Evolutionary conservation across 2,329 filamentous ascomycete genomes (phyloP).

Genomic region (Pseudogymnoascus sp.): DNA sequence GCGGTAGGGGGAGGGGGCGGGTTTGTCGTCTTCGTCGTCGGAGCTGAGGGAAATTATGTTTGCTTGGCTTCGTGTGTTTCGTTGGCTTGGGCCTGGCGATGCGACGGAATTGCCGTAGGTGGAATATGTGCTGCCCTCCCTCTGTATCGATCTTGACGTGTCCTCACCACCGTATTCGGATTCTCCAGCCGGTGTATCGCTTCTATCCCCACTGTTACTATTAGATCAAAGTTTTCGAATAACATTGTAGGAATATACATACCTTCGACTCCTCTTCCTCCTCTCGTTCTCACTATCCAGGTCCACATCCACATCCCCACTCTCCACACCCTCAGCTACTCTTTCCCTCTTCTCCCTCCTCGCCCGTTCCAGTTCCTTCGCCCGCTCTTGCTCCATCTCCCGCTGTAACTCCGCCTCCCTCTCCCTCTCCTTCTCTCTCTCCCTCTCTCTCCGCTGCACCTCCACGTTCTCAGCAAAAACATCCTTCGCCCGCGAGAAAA

Average conservation of each 20-base stretch:
- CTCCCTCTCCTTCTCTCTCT: not conserved
- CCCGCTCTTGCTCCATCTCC: constrained; percentile 21
- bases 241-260: not conserved
- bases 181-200: not conserved
- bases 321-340: not conserved
- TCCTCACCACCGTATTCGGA: not conserved
- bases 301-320: not conserved
- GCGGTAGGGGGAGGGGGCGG: not conserved
- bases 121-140: not conserved
- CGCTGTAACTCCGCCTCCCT: not conserved
- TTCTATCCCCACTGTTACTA: not conserved
- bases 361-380: constrained; percentile 18
- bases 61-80: not conserved
- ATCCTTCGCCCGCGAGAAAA: constrained; percentile 41
- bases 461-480: constrained; percentile 38
- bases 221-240: not conserved
- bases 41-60: not conserved
- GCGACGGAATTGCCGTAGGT: not conserved
- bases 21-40: not conserved
- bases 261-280: constrained; percentile 1
- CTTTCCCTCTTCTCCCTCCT: constrained; percentile 19
- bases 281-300: not conserved
- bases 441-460: constrained; percentile 31
- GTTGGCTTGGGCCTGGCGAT: not conserved
- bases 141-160: not conserved